phyloP scores from a whole-genome alignment of 163 green algal species.

The Volvox carteri region DNA sequence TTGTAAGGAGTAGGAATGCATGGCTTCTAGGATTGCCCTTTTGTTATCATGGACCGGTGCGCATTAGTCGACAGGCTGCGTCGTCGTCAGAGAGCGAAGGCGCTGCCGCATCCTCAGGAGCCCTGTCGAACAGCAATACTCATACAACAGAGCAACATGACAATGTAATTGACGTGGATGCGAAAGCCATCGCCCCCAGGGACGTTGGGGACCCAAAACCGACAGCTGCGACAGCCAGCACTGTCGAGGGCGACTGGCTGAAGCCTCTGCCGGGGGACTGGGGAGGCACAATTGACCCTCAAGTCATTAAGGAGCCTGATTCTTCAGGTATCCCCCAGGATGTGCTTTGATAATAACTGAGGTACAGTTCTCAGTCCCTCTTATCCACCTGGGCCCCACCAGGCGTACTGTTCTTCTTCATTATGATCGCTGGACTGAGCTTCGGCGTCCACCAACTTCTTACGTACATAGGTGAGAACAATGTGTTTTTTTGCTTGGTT shows the following conservation, averaged over 20 bases:
- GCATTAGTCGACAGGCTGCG: not conserved
- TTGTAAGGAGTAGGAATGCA: not conserved
- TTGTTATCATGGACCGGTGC: not conserved
- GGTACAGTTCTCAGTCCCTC: no score
- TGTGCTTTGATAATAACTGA: no score
- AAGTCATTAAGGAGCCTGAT: slow-evolving; percentile 42
- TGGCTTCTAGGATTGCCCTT: not conserved
- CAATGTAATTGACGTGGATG: slow-evolving; percentile 20
- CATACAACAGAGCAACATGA: not conserved
- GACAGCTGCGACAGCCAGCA: slow-evolving; percentile 17
- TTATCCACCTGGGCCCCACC: not conserved
- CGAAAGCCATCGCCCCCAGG: not conserved
- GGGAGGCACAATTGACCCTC: slow-evolving; percentile 13
- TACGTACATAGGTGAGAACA: slow-evolving; percentile 2
- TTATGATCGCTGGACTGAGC: slow-evolving; percentile 44
- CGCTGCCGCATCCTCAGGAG: not conserved
- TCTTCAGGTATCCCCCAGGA: not conserved
- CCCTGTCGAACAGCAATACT: not conserved
- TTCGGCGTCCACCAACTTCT: slow-evolving; percentile 36
- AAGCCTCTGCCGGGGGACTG: slow-evolving; percentile 17
- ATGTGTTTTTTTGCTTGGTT: no score
- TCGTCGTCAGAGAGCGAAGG: not conserved
- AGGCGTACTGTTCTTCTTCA: slow-evolving; percentile 40
- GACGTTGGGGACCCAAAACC: not conserved
- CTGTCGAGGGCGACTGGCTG: slow-evolving; percentile 22